Evolutionary conservation across 2,329 filamentous ascomycete genomes (phyloP), one percentile per base, ranked within the genome.

Genomic region (Colletotrichum tropicicola): DNA sequence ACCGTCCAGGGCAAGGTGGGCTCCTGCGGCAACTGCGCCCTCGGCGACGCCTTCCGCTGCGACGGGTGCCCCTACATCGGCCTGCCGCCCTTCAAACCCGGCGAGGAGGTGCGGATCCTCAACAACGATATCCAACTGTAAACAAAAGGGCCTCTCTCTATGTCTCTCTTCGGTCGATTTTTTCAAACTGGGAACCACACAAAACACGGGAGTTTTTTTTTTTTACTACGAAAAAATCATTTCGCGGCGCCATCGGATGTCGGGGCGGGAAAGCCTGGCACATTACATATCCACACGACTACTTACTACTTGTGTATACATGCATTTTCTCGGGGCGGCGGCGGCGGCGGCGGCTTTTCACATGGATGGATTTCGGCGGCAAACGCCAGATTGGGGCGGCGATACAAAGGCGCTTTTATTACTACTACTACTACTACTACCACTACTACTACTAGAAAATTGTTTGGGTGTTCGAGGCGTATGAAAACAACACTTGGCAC

Each of bases 1-100:
- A 99, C 96, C 1, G 93, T 98, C n/a, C 87, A 97, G 78, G 96
- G 96, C 71, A 98, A 98, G 82, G 92, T 95, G 6, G 95, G 96
- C 58, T 97, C 92, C 17, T 99, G 96, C 77, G 93, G 93, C 27
- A 98, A 95, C 79, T 98, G 96, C 79, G 91, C 94, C 27, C 85
- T 99, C 15, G 96, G 96, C 53, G 95, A 98, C 78, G 95, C 96
- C 4, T 94, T 94, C 81, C 84, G 91, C 41, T 93, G 91, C 75
- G 89, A 89, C 52, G 88, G 83, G 25, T 87, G 85, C 72, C 94
- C 94, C 2, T 97, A 96, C 75, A 92, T 97, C 72, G 94, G 94
- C 5, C 85, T 99, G 70, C 96, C 96, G 13, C 92, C 96, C 5
- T 99, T 99, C 84, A 97, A 98, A 84, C 94, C 94, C 4, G 96